phyloP scores from a whole-genome alignment of 495 filamentous ascomycete species.

The Neurospora cerealis region DNA sequence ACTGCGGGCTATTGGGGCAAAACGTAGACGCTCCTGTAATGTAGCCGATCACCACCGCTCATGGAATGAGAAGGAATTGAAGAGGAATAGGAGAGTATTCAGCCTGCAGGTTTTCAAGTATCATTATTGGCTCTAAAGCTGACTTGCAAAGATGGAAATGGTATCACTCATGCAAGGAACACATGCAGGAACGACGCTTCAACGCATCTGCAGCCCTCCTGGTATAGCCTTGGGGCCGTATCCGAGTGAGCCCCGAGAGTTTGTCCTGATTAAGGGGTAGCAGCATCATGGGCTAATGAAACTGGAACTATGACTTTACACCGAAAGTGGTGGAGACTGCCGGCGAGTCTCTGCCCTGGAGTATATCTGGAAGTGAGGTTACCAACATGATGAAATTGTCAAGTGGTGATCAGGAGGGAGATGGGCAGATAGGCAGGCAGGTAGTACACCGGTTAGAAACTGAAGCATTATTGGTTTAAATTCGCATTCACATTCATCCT shows the following conservation, averaged over 20 bases:
- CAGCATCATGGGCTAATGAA: neutral
- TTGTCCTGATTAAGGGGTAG: neutral
- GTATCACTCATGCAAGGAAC: neutral
- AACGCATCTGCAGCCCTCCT: too few relatives aligned
- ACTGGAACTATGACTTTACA: too few relatives aligned
- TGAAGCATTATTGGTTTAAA: neutral
- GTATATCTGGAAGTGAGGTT: neutral
- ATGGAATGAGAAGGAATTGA: too few relatives aligned
- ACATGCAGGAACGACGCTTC: neutral
- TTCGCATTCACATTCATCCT: neutral
- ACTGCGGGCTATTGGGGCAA: too few relatives aligned
- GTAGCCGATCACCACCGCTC: too few relatives aligned
- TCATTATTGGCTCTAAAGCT: too few relatives aligned
- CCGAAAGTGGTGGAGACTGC: too few relatives aligned
- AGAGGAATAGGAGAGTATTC: too few relatives aligned
- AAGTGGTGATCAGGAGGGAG: neutral
- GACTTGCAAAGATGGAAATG: neutral
- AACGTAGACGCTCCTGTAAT: too few relatives aligned
- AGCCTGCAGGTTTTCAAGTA: too few relatives aligned
- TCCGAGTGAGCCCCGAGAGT: neutral
- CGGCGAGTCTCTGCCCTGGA: too few relatives aligned
- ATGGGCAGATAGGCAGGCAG: neutral
- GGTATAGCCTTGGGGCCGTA: neutral
- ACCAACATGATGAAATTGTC: neutral
- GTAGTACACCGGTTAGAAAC: neutral